Evolutionary conservation across 2,329 filamentous ascomycete species (phyloP), one percentile per base, ranked within the genome.

Genomic region (Fusarium dlaminii): DNA sequence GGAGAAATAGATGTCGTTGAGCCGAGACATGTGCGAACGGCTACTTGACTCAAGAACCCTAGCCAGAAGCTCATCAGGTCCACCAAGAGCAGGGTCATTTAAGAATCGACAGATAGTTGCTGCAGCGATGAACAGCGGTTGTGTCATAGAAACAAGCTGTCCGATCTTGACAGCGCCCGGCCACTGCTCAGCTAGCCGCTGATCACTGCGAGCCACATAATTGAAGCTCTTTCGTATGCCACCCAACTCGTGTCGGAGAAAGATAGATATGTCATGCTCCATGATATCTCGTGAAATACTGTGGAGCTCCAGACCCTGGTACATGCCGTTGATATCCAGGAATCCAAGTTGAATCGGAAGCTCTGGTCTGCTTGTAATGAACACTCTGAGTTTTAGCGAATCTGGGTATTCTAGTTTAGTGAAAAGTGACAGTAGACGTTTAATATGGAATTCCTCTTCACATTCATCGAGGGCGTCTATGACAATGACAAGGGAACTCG

Each of bases 171-270:
- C 12, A 5, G n/a, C 8, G 2, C 36, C 52, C 1, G 52, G 52
- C 52, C 52, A 56, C 11, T 6, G 7, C 8, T 39, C 24, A 13
- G 51, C 11, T n/a, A 55, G 5, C 13, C 0, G 6, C 18, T 55
- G 34, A 5, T 17, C 24, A 0, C 17, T 17, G 10, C 24, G 20
- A 14, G 9, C 20, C 27, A 30, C 0, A 3, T 3, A 8, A 18
- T 55, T 55, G 5, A 39, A 56, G 36, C 20, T 20, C 11, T 8
- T 3, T 11, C 52, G 27, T 4, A 56, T 42, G 3, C 6, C 14
- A 2, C 6, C 6, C 5, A 56, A 6, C 22, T 56, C 52, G 5
- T 56, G 6, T 0, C 13, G 15, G 2, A 56, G 8, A 11, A 42
- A 56, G 5, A n/a, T 20, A 24, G 27, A 40, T 22, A 56, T 42